Base-by-base conservation (phyloP, 495 filamentous ascomycete genomes). In the Daldinia decipiens region DNA sequence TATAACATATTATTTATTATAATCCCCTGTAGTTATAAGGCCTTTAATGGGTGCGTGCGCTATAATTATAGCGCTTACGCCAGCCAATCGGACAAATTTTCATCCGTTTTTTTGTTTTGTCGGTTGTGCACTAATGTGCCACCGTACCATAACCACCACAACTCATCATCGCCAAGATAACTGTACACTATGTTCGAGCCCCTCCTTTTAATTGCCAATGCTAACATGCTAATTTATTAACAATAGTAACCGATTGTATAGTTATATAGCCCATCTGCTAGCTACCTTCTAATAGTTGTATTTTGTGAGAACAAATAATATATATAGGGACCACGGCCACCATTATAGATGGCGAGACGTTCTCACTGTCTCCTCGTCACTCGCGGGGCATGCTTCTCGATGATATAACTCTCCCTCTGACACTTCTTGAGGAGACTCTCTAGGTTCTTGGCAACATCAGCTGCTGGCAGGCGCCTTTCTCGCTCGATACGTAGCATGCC, bases 401-500 rank as follows among this genome's bases (percentile, higher is more conserved):
- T 47, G 1, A 55, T 17, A 31, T 47, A 40, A 3, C 11, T 31
- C 0, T 38, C 40, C 1, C n/a, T 40, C 7, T 39, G 9, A 12
- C 53, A 58, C 4, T 52, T 36, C 3, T 17, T 8, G 1, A 47
- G 24, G 21, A 69, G 26, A 0, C 2, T 8, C 15, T 68, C 21
- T 19, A 70, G 24, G 0, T n/a, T 7, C 1, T 32, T 0, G 0
- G 8, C 67, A 24, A 70, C 45, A 5, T 65, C n/a, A n/a, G 55
- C 17, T 8, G 67, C 67, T 50, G 55, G 6, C 11, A 45, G 27
- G 3, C 67, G 67, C 6, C 19, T 5, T 1, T 31, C 47, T 4
- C 5, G 12, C 26, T 39, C 47, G 11, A 70, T 70, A 17, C 36
- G 39, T 5, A 70, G 19, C 67, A 70, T 70, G 0, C 5, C 5